These are phyloP conservation scores for Flueggea neowawraea DNA, from an alignment of 441 rosid species.

Conservation along the genomic window DNA sequence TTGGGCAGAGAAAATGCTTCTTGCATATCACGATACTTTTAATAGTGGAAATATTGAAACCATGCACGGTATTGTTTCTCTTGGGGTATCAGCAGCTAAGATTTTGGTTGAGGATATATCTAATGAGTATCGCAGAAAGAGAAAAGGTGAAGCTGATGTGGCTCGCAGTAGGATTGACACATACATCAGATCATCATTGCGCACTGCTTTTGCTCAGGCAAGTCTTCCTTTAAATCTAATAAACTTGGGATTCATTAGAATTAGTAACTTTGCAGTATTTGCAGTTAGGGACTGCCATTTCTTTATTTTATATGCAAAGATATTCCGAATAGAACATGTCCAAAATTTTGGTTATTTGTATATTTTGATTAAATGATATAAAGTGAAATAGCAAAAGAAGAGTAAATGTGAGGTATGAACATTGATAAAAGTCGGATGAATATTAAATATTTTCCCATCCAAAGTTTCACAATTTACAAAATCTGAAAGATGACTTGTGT, in stretches of 20 bases:
- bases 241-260: neutral
- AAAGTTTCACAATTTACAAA: too few species aligned
- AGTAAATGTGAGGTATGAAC: too few species aligned
- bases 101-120: constrained; percentile 93
- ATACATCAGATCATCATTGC: constrained; percentile 93
- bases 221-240: constrained; percentile 26
- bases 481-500: too few species aligned
- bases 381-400: too few species aligned
- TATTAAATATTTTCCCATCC: too few species aligned
- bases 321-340: too few species aligned
- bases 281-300: too few species aligned
- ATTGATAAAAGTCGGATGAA: too few species aligned
- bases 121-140: constrained; percentile 83
- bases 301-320: too few species aligned
- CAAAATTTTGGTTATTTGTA: too few species aligned
- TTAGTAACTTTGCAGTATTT: too few species aligned
- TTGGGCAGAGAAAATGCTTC: constrained; percentile 97
- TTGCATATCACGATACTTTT: constrained; percentile 97
- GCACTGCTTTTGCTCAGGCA: constrained; percentile 99
- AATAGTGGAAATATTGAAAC: constrained; percentile 58
- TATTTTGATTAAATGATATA: too few species aligned
- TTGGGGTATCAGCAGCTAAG: constrained; percentile 87
- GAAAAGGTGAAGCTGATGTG: constrained; percentile 85
- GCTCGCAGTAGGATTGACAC: constrained; percentile 85
- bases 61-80: constrained; percentile 84